A percentile compares a stretch with the other conserved stretches of the same genome.
phyloP scores from a whole-genome alignment of 495 filamentous ascomycete species.

The Xylaria bambusicola region DNA sequence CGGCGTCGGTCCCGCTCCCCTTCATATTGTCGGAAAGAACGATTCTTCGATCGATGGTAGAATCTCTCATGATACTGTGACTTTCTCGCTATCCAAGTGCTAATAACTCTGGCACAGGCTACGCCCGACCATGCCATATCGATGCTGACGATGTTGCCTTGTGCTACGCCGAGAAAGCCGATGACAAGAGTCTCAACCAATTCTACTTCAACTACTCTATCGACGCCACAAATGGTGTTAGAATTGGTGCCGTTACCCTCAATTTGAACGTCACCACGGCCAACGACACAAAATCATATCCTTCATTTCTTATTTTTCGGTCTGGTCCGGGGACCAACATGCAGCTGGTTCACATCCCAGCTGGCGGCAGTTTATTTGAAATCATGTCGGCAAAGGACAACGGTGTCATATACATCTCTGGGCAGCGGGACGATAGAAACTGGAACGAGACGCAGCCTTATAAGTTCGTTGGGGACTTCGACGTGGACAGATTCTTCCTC shows the following conservation, averaged over 20 bases:
- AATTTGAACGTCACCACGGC: background rate
- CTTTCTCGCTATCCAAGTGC: background rate
- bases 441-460: slow-evolving; percentile 5
- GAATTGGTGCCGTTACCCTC: background rate
- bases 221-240: background rate
- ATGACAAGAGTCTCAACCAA: background rate
- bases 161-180: background rate
- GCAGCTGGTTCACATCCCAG: background rate
- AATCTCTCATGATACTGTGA: background rate
- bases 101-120: background rate
- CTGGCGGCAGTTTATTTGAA: background rate
- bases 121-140: background rate
- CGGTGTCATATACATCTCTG: slow-evolving; percentile 7
- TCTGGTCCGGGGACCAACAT: background rate
- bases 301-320: background rate
- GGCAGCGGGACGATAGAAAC: slow-evolving; percentile 16
- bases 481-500: slow-evolving; percentile 21
- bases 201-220: slow-evolving; percentile 26
- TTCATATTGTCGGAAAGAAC: background rate
- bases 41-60: background rate
- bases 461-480: slow-evolving; percentile 17
- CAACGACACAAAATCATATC: background rate
- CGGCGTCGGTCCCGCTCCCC: background rate
- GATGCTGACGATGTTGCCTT: background rate
- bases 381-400: background rate